Evolutionary conservation across 2,329 filamentous ascomycete species (phyloP).

Genomic region (Cladophialophora chaetospira): DNA sequence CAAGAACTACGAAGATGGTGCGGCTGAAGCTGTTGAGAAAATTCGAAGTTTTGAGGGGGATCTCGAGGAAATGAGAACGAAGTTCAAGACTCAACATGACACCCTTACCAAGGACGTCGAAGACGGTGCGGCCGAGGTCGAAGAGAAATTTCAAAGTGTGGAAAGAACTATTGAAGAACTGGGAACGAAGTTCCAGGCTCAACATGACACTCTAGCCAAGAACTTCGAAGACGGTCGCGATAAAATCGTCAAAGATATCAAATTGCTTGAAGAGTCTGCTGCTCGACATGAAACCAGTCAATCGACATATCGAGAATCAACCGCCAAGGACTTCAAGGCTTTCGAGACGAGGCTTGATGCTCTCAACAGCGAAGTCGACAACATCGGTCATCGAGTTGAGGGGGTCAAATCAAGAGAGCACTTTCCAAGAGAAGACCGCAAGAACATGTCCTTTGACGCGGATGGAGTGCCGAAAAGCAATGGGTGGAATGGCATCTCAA

Average conservation of each 20-base stretch:
- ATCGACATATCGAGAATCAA: background rate
- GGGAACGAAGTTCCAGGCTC: background rate
- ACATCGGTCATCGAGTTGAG: background rate
- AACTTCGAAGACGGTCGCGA: constrained; percentile 6
- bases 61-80: too few relatives aligned
- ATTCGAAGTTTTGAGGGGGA: background rate
- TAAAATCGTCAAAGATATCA: background rate
- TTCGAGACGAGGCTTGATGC: background rate
- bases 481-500: background rate
- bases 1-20: constrained; percentile 1
- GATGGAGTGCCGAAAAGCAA: background rate
- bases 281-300: background rate
- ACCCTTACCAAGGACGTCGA: too few relatives aligned
- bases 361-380: too few relatives aligned
- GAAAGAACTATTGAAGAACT: background rate
- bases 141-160: background rate
- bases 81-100: too few relatives aligned
- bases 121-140: background rate
- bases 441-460: background rate
- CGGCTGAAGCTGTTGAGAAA: background rate
- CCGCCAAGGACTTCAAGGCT: background rate
- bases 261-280: background rate
- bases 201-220: background rate
- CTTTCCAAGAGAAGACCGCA: background rate
- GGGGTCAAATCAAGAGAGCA: background rate